phyloP scores from a whole-genome alignment of 768 basidiomycete genomes.

The Boletus insuetus region DNA sequence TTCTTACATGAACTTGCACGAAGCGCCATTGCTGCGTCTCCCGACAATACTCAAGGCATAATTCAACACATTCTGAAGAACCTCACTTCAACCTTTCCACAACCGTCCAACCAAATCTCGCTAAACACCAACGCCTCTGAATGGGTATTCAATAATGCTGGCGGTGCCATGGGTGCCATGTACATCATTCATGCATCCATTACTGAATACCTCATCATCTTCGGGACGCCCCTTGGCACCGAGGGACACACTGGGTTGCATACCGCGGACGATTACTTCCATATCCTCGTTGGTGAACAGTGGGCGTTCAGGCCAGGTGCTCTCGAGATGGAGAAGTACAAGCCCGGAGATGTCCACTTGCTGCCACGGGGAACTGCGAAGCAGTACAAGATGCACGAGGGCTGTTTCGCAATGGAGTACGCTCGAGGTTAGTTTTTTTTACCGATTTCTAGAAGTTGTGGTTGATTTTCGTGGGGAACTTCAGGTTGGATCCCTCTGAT shows the following conservation, averaged over 20 bases:
- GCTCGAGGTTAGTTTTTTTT: slow-evolving; percentile 64
- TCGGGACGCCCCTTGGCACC: slow-evolving; percentile 94
- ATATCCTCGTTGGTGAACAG: slow-evolving; percentile 92
- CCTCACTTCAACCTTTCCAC: slow-evolving; percentile 70
- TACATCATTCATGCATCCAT: slow-evolving; percentile 95
- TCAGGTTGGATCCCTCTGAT: slow-evolving; percentile 96
- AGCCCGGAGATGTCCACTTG: slow-evolving; percentile 80
- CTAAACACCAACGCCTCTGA: slow-evolving; percentile 59
- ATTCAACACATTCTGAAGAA: slow-evolving; percentile 79
- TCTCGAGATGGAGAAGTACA: slow-evolving; percentile 83
- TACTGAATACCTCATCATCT: slow-evolving; percentile 95
- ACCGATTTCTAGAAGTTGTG: neutral
- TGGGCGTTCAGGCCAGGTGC: slow-evolving; percentile 87
- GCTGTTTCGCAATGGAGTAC: slow-evolving; percentile 94
- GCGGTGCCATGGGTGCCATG: slow-evolving; percentile 98
- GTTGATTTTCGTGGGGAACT: neutral
- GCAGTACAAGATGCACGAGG: slow-evolving; percentile 98
- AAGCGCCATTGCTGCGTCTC: slow-evolving; percentile 65
- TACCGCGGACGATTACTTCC: slow-evolving; percentile 97
- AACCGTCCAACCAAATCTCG: slow-evolving; percentile 49
- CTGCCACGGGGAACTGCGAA: slow-evolving; percentile 81
- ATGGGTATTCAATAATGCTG: slow-evolving; percentile 97
- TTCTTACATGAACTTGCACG: slow-evolving; percentile 70
- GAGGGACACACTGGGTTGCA: slow-evolving; percentile 95
- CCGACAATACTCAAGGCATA: slow-evolving; percentile 67